These are phyloP conservation scores for Aspergillus heteromorphus DNA, from an alignment of 495 filamentous ascomycete species.

Conservation along the genomic window DNA sequence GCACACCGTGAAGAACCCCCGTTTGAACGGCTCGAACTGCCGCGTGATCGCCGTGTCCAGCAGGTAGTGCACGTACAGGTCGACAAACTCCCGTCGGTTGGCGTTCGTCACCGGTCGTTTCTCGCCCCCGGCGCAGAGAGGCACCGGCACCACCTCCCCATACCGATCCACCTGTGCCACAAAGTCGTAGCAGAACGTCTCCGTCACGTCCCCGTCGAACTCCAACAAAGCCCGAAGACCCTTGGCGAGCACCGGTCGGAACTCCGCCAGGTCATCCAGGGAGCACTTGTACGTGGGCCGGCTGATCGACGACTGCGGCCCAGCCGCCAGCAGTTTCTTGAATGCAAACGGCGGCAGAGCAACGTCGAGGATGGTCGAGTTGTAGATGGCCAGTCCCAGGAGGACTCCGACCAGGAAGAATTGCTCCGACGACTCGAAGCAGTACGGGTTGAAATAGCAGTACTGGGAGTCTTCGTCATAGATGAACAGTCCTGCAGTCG, in stretches of 20 bases:
- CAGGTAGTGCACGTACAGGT: constrained; percentile 75
- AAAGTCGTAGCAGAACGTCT: constrained; percentile 80
- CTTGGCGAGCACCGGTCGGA: constrained; percentile 68
- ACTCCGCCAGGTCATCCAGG: constrained; percentile 81
- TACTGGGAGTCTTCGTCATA: constrained; percentile 94
- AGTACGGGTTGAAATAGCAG: constrained; percentile 93
- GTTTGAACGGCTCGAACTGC: constrained; percentile 93
- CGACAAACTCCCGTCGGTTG: constrained; percentile 84
- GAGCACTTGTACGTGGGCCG: constrained; percentile 64
- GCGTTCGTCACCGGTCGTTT: constrained; percentile 73
- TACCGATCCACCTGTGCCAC: constrained; percentile 74
- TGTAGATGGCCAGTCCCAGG: constrained; percentile 90
- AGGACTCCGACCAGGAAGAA: constrained; percentile 88
- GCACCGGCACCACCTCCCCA: constrained; percentile 56
- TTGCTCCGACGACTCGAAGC: constrained; percentile 89
- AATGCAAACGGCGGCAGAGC: constrained; percentile 91
- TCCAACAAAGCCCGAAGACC: constrained; percentile 74
- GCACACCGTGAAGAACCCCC: constrained; percentile 91
- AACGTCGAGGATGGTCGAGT: constrained; percentile 91
- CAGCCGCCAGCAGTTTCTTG: constrained; percentile 74
- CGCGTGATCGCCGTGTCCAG: constrained; percentile 73
- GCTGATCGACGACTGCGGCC: constrained; percentile 49
- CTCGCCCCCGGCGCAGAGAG: constrained; percentile 73
- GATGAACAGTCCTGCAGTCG: constrained; percentile 65
- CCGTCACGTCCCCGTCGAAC: constrained; percentile 79